phyloP scores from a whole-genome alignment of 257 asterid genomes.

The Nicotiana undulata region DNA sequence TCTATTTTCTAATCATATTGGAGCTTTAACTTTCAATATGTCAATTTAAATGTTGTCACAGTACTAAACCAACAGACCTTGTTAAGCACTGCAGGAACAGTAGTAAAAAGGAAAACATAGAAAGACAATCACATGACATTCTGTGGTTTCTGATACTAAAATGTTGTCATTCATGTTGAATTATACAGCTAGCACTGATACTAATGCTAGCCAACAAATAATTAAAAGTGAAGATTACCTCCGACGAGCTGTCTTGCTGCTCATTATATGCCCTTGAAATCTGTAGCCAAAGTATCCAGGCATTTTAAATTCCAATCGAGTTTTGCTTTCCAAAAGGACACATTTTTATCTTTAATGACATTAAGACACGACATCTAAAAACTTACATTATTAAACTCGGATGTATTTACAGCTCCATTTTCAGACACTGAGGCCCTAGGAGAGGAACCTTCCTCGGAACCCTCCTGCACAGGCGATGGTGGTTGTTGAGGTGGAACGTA shows the following conservation, averaged over 20 bases:
- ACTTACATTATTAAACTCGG: constrained; percentile 59
- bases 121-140: not conserved
- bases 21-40: not conserved
- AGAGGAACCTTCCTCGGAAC: constrained; percentile 93
- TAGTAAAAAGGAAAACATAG: not conserved
- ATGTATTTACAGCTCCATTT: constrained; percentile 34
- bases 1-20: not conserved
- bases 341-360: not conserved
- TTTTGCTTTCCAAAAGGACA: not conserved
- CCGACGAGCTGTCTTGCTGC: constrained; percentile 50
- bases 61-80: not conserved
- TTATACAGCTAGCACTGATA: not conserved
- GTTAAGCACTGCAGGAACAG: not conserved
- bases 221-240: constrained; percentile 40
- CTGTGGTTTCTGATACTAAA: not conserved
- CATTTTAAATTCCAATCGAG: not conserved
- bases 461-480: constrained; percentile 89
- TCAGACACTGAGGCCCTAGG: constrained; percentile 86
- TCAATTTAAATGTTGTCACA: not conserved
- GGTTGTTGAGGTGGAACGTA: constrained; percentile 65
- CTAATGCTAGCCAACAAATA: not conserved
- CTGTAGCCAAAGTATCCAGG: constrained; percentile 20
- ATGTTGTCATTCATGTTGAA: not conserved
- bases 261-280: constrained; percentile 43
- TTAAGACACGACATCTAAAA: not conserved